Evolutionary conservation across 2,329 filamentous ascomycete genomes (phyloP), one percentile per base, ranked within the genome.

Genomic region (Cadophora sp.): DNA sequence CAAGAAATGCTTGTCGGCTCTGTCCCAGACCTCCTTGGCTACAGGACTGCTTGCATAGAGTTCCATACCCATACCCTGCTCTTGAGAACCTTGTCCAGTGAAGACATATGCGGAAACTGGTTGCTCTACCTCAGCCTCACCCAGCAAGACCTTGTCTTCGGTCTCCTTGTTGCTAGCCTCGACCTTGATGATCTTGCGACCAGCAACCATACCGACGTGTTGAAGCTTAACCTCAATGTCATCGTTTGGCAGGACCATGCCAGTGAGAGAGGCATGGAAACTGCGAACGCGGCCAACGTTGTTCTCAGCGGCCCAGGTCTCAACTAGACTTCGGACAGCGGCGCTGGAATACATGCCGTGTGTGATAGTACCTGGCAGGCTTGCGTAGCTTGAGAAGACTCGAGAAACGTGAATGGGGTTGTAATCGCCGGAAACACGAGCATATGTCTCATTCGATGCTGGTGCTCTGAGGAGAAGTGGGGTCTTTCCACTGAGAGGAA

Each of bases 1-100:
- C 83, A 98, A 89, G 79, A 99, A 95, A 79, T 99, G 97, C 81
- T 93, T 96, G 82, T 99, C 96, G 60, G 96, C 96, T 68, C 94
- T 89, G 79, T 97, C 96, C 96, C 96, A 99, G 61, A 99, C 96
- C 75, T 97, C 95, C 83, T 94, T 94, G 70, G 96, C 96, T 22
- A 99, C 96, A 45, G 91, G 84, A 79, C 96, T 98, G 85, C 91
- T 97, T 76, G 86, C 91, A 79, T 99, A 99, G 61, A 99, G 86
- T 77, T 98, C 96, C 96, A 99, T 99, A 81, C 96, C 96, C 96
- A 99, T 99, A 70, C 96, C 96, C 80, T 99, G 96, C 81, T 99
- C 96, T 80, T 99, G 96, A 60, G 94, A 97, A 75, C 96, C 96
- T 81, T 99, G 96, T 65, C 96, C 96, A 71, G 96, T 99, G 81